Base-by-base conservation (phyloP, 495 filamentous ascomycete species). In the Stereocaulon alpinum region DNA sequence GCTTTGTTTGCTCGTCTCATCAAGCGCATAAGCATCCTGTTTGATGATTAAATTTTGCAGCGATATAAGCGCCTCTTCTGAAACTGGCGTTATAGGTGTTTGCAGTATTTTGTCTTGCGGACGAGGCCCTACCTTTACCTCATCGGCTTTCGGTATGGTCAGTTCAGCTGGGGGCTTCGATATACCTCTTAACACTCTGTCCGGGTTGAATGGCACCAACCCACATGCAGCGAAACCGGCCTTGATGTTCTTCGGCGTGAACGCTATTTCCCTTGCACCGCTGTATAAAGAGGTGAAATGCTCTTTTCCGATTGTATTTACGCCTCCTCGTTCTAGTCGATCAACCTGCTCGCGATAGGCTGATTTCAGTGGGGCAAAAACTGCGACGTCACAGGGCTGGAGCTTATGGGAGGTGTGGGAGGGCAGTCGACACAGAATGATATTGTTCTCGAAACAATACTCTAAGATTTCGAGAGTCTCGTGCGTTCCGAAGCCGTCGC, bases 21-120 rank as follows among this genome's bases (percentile, higher is more conserved):
- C 34, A 54, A 75, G 61, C 67, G 56, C 58, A 48, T 64, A 20
- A 73, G 58, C 68, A 73, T 75, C n/a, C 66, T 61, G 64, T 71
- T 68, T n/a, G n/a, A n/a, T 37, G 55, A 73, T 67, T 30, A 65
- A 55, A 50, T 61, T 69, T 1, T 70, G 55, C 47, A 71, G 60
- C 40, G 68, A 66, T 17, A 55, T 47, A 64, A 58, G 1, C 6
- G 32, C 32, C 2, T 34, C 1, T 34, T 6, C 32, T 34, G 32
- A 34, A 0, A 34, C 2, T 52, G 65, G 66, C 59, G 42, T 61
- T 24, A 61, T 53, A 27, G 53, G 59, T 63, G 61, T 71, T 68
- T 63, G 62, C 56, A 49, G 63, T 66, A 66, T 50, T 63, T 61
- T 2, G 32, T 61, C 32, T 34, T 34, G 32, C 32, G 32, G 1